Percentiles rank a stretch among this genome's conserved stretches.
phyloP scores from a whole-genome alignment of 352 stramenopile species.

The Pythium dissimile region DNA sequence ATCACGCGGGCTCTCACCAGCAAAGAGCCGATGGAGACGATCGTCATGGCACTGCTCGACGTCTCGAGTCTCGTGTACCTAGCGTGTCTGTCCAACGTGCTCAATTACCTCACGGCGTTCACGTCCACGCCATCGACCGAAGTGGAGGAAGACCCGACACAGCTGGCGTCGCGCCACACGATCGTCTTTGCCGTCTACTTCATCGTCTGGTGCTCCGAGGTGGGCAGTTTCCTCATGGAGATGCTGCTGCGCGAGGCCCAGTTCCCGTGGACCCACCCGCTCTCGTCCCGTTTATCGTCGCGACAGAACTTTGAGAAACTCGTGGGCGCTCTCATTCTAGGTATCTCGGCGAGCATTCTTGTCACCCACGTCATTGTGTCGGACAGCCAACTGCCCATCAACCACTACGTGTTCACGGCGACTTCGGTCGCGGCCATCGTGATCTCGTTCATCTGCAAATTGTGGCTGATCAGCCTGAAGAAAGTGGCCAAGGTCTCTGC shows the following conservation, averaged over 20 bases:
- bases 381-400: conserved; percentile 6
- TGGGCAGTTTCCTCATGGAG: conserved; percentile 50
- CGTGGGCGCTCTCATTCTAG: conserved; percentile 37
- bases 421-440: conserved; percentile 36
- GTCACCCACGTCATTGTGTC: conserved; percentile 37
- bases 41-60: conserved; percentile 53
- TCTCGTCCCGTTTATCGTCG: conserved; percentile 45
- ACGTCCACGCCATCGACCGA: conserved; percentile 24
- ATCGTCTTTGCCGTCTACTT: conserved; percentile 49
- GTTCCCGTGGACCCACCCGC: conserved; percentile 54
- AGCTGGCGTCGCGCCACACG: conserved; percentile 2
- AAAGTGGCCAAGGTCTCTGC: conserved; percentile 46
- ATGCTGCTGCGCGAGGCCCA: conserved; percentile 40
- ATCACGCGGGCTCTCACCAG: conserved; percentile 46
- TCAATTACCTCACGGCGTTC: conserved; percentile 41
- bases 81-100: conserved; percentile 34
- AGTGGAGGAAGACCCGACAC: conserved; percentile 3
- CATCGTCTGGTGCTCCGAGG: conserved; percentile 51
- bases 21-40: conserved; percentile 61
- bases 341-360: conserved; percentile 30
- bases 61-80: conserved; percentile 48
- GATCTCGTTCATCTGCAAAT: conserved; percentile 47
- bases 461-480: conserved; percentile 61
- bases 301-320: conserved; percentile 63
- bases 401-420: conserved; percentile 27